A percentile compares a stretch with the other conserved stretches of the same genome.
These are phyloP conservation scores for Tricholoma matsutake DNA, from an alignment of 768 basidiomycete genomes.

Conservation along the genomic window DNA sequence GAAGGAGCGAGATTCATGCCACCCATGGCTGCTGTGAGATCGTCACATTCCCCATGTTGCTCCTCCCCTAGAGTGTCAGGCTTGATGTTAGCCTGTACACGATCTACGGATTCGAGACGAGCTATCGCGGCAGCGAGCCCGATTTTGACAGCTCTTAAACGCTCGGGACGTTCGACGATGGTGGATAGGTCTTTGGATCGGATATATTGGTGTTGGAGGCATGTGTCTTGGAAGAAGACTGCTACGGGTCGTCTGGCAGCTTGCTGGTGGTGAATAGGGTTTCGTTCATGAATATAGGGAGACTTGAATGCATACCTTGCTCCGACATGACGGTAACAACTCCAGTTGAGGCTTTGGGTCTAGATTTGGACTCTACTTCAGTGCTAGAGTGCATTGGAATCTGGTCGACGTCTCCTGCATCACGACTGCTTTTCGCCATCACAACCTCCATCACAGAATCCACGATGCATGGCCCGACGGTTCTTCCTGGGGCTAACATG, in stretches of 20 bases:
- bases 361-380: too few relatives aligned
- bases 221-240: constrained; percentile 66
- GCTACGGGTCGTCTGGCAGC: constrained; percentile 12
- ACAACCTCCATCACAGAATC: too few relatives aligned
- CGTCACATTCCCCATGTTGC: constrained; percentile 29
- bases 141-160: constrained; percentile 77
- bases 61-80: neutral
- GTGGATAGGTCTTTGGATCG: constrained; percentile 69
- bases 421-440: too few relatives aligned
- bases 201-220: constrained; percentile 73
- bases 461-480: too few relatives aligned
- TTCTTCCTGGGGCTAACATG: too few relatives aligned
- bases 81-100: neutral
- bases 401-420: too few relatives aligned
- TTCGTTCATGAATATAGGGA: neutral
- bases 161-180: constrained; percentile 90
- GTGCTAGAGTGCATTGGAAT: too few relatives aligned
- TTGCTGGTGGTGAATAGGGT: neutral
- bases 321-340: too few relatives aligned
- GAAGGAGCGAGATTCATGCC: constrained; percentile 36
- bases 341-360: too few relatives aligned
- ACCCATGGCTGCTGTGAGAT: constrained; percentile 44
- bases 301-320: neutral
- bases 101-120: constrained; percentile 51
- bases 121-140: constrained; percentile 82